Evolutionary conservation across 108 stramenopile genomes (phyloP).

Genomic region (Craspedostauros australis): DNA sequence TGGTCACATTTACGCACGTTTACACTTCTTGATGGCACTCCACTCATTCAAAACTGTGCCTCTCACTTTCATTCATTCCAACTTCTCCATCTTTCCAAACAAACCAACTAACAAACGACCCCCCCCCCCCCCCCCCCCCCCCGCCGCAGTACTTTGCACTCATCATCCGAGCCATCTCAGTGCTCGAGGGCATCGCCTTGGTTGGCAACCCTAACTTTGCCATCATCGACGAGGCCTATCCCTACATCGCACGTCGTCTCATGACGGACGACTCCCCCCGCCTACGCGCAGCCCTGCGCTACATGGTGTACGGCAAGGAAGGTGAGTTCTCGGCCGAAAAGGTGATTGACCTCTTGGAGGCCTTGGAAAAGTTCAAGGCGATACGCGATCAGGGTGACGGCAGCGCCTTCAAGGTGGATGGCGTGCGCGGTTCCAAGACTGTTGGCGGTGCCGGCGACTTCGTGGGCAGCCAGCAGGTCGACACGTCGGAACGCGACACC

Average conservation of each 20-base stretch:
- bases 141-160: slow-evolving; percentile 96
- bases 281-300: slow-evolving; percentile 76
- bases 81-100: too few relatives aligned
- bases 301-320: slow-evolving; percentile 92
- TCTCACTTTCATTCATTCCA: too few relatives aligned
- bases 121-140: too few relatives aligned
- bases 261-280: slow-evolving; percentile 87
- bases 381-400: slow-evolving; percentile 83
- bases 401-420: slow-evolving; percentile 75
- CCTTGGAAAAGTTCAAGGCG: slow-evolving; percentile 78
- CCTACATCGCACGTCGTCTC: slow-evolving; percentile 86
- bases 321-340: slow-evolving; percentile 89
- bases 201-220: slow-evolving; percentile 93
- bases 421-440: slow-evolving; percentile 62
- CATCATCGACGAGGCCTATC: slow-evolving; percentile 90
- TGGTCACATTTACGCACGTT: too few relatives aligned
- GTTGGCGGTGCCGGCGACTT: slow-evolving; percentile 76
- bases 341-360: slow-evolving; percentile 88
- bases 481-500: slow-evolving; percentile 41
- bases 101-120: too few relatives aligned
- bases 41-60: too few relatives aligned
- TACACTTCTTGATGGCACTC: too few relatives aligned
- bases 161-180: slow-evolving; percentile 88
- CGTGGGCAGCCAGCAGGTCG: slow-evolving; percentile 55
- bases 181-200: slow-evolving; percentile 91